A percentile compares a stretch with the other conserved stretches of the same genome.
Conservation (phyloP, 2,329 filamentous ascomycete genomes). For the Penicillium thymicola region DNA sequence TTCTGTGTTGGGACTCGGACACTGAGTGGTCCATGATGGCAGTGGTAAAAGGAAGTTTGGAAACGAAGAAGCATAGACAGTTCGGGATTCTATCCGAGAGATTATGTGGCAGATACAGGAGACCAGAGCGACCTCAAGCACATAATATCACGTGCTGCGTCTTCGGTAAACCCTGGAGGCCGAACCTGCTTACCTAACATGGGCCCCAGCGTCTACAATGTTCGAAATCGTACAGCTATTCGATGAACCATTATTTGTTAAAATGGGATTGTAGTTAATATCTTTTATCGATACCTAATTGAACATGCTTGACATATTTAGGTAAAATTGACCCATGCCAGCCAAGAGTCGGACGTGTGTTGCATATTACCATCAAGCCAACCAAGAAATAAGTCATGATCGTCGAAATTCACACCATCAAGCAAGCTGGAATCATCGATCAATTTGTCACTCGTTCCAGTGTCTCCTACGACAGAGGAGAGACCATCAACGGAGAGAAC, state of each 20-base stretch:
- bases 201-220: background rate
- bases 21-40: background rate
- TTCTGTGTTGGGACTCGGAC: background rate
- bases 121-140: background rate
- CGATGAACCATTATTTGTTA: background rate
- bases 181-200: background rate
- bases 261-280: background rate
- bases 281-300: too few relatives aligned
- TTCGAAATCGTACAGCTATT: background rate
- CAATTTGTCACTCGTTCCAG: background rate
- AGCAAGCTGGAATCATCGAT: background rate
- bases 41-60: background rate
- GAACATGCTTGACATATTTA: background rate
- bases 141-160: background rate
- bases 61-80: background rate
- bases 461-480: background rate
- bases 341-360: conserved; percentile 6
- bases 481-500: conserved; percentile 9
- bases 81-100: conserved; percentile 1
- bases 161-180: too few relatives aligned
- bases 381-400: conserved; percentile 2
- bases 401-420: background rate
- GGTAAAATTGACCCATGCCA: conserved; percentile 8
- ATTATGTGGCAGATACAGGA: background rate
- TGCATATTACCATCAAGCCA: conserved; percentile 7